A percentile compares a stretch with the other conserved stretches of the same genome.
Evolutionary conservation across 2,329 filamentous ascomycete genomes (phyloP).

Genomic region (Claviceps sp.): DNA sequence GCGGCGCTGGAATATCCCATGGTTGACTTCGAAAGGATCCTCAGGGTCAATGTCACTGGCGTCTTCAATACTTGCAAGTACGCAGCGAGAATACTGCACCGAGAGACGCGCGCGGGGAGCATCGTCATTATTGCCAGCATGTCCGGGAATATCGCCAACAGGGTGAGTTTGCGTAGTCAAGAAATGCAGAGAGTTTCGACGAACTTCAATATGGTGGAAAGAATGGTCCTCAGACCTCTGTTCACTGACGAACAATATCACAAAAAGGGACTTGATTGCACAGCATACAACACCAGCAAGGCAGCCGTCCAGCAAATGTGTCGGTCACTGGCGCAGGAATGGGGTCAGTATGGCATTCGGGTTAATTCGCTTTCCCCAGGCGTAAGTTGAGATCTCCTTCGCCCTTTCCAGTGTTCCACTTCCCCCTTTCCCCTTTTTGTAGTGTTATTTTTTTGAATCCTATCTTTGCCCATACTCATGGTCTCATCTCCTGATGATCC

Average conservation of each 20-base stretch:
- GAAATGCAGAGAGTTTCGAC: no score
- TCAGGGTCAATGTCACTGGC: conserved; percentile 79
- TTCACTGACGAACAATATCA: not conserved
- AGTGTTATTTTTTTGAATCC: not conserved
- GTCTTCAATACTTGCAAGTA: conserved; percentile 77
- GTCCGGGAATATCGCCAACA: conserved; percentile 54
- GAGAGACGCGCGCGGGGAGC: conserved; percentile 42
- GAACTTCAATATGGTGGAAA: no score
- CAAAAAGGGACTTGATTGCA: conserved; percentile 43
- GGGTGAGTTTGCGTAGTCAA: conserved; percentile 31
- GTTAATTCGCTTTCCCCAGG: conserved; percentile 55
- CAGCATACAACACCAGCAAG: conserved; percentile 51
- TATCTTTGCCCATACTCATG: not conserved
- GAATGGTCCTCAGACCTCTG: no score
- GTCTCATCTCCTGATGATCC: not conserved
- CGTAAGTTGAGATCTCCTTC: conserved; percentile 13
- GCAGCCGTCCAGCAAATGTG: conserved; percentile 46
- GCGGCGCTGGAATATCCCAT: conserved; percentile 63
- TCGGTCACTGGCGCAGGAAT: conserved; percentile 47
- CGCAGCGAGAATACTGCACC: conserved; percentile 64
- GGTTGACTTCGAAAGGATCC: conserved; percentile 61
- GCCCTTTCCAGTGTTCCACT: no score
- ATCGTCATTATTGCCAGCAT: conserved; percentile 58
- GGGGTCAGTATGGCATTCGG: conserved; percentile 48
- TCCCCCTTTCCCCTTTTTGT: not conserved